Conservation (phyloP, 2,329 filamentous ascomycete genomes). For the Arthrobotrys entomopaga region DNA sequence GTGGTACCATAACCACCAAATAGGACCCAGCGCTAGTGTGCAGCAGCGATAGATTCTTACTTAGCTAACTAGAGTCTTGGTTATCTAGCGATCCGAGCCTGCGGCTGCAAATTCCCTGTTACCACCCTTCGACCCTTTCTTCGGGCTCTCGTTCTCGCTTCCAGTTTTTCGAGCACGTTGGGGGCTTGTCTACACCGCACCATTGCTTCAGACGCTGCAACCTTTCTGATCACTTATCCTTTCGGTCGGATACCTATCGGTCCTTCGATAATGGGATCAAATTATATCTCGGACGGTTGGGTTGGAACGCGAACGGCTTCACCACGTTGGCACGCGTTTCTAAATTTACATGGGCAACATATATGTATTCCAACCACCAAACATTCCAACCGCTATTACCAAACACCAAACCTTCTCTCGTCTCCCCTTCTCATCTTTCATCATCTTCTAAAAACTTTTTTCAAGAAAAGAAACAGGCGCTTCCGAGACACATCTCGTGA, state of each 20-base stretch:
- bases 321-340: background rate
- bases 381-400: background rate
- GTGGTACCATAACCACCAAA: background rate
- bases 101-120: conserved; percentile 47
- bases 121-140: conserved; percentile 17
- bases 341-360: conserved; percentile 5
- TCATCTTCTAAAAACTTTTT: too few species aligned
- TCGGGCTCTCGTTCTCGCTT: conserved; percentile 50
- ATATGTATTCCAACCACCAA: conserved; percentile 4
- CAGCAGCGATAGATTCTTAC: too few species aligned
- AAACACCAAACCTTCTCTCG: background rate
- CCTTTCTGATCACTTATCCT: conserved; percentile 1
- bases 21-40: conserved; percentile 24
- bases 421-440: background rate
- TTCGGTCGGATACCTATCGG: background rate
- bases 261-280: background rate
- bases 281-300: too few species aligned
- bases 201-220: conserved; percentile 32
- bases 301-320: too few species aligned
- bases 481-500: conserved; percentile 1
- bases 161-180: conserved; percentile 23
- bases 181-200: conserved; percentile 32
- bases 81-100: conserved; percentile 49
- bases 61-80: background rate
- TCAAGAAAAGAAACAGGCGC: background rate